These are phyloP conservation scores for Cyclotella kingstonii DNA, from an alignment of 108 stramenopile genomes.

Conservation along the genomic window DNA sequence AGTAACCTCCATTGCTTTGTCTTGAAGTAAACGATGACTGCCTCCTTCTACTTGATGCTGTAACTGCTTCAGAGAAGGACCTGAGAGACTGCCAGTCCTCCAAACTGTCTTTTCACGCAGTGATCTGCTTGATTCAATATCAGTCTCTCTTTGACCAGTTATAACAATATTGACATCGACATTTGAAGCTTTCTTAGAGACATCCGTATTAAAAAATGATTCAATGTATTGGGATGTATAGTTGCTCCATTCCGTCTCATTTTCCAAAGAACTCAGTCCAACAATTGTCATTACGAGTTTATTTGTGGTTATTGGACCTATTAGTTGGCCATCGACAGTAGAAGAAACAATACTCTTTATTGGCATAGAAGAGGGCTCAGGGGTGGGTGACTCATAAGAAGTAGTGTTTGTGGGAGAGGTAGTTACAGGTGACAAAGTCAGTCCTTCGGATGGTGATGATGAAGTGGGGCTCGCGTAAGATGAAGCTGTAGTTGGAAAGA, in stretches of 20 bases:
- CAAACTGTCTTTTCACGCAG: not conserved
- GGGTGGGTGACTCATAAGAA: too few relatives aligned
- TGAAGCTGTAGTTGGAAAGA: too few relatives aligned
- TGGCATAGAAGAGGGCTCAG: not conserved
- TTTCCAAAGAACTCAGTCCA: not conserved
- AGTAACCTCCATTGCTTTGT: not conserved
- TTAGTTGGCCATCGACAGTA: not conserved
- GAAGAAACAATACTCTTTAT: not conserved
- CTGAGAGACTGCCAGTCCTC: too few relatives aligned
- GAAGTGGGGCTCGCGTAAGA: too few relatives aligned
- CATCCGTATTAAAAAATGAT: conserved; percentile 1
- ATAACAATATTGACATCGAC: not conserved
- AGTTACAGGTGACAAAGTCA: too few relatives aligned
- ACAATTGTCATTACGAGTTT: conserved; percentile 1
- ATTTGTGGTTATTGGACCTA: not conserved
- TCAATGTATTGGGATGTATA: conserved; percentile 5
- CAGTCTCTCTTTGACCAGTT: too few relatives aligned
- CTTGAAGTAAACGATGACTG: not conserved
- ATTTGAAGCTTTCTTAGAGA: not conserved
- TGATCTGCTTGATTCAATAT: too few relatives aligned
- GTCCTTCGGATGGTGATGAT: too few relatives aligned
- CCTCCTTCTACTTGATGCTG: not conserved
- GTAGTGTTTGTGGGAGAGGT: too few relatives aligned
- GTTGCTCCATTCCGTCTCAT: not conserved
- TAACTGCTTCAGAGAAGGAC: too few relatives aligned